Evolutionary conservation across 179 eudicot genomes (phyloP).

Genomic region (Carnegiea gigantea): DNA sequence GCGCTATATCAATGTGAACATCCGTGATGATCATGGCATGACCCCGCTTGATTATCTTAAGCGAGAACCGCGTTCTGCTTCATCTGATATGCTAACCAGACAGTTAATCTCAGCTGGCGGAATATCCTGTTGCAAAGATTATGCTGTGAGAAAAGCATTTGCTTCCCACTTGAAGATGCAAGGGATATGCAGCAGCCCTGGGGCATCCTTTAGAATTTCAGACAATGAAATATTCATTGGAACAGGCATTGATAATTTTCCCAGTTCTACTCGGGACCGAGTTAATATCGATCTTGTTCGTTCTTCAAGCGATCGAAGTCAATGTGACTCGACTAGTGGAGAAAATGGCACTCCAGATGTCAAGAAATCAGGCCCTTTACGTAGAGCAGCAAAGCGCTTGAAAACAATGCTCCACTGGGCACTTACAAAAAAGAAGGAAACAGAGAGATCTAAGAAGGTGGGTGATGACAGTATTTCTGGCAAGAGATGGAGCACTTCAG

Average conservation of each 20-base stretch:
- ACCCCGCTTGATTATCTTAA: slow-evolving; percentile 89
- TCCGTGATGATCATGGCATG: slow-evolving; percentile 61
- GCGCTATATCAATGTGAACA: slow-evolving; percentile 55
- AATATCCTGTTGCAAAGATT: slow-evolving; percentile 60
- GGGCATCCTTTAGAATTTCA: slow-evolving; percentile 69
- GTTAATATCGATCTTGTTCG: slow-evolving; percentile 28
- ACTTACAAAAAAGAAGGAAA: slow-evolving; percentile 34
- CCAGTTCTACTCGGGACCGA: slow-evolving; percentile 27
- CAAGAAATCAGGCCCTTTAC: slow-evolving; percentile 38
- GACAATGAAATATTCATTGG: slow-evolving; percentile 65
- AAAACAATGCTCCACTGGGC: slow-evolving; percentile 71
- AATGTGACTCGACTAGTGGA: slow-evolving; percentile 34
- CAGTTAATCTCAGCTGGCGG: slow-evolving; percentile 89
- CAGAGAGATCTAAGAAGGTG: slow-evolving; percentile 31
- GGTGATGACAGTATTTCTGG: slow-evolving; percentile 29
- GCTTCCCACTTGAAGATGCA: slow-evolving; percentile 81
- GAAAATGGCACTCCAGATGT: slow-evolving; percentile 25
- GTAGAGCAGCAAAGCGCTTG: slow-evolving; percentile 47
- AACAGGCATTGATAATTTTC: slow-evolving; percentile 50
- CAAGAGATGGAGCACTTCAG: slow-evolving; percentile 31
- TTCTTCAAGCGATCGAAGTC: slow-evolving; percentile 42
- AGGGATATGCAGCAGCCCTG: slow-evolving; percentile 68
- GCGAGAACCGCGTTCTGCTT: slow-evolving; percentile 62
- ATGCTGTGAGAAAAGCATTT: slow-evolving; percentile 60
- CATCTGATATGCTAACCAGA: slow-evolving; percentile 62